Evolutionary conservation across 768 basidiomycete genomes (phyloP).

Genomic region (Pleurotus pulmonarius): DNA sequence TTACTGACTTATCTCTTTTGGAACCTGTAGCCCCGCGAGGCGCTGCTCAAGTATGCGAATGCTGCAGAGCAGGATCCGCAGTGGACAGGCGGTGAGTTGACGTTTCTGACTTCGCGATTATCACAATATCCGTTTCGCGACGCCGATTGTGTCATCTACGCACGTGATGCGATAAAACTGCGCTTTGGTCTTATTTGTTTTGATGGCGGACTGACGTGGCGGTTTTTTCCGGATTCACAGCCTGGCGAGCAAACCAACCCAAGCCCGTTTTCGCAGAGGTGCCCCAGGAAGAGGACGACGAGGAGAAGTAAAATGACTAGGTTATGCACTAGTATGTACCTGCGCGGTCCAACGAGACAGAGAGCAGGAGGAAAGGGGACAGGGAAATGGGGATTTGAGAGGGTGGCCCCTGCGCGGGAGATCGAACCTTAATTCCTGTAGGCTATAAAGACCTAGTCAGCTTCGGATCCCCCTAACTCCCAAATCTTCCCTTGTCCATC

Average conservation of each 20-base stretch:
- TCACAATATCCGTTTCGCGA: slow-evolving; percentile 10
- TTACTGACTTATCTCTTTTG: slow-evolving; percentile 16
- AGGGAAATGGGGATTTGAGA: slow-evolving; percentile 26
- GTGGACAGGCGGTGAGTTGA: slow-evolving; percentile 76
- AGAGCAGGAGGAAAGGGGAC: slow-evolving; percentile 15
- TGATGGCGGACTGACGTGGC: slow-evolving; percentile 61
- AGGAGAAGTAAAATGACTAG: slow-evolving; percentile 23
- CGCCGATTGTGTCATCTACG: slow-evolving; percentile 10
- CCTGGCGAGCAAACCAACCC: slow-evolving; percentile 85
- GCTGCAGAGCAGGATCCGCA: slow-evolving; percentile 72
- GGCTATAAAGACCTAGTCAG: slow-evolving; percentile 79
- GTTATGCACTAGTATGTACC: slow-evolving; percentile 9
- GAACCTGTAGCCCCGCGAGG: slow-evolving; percentile 82
- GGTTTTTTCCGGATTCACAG: slow-evolving; percentile 58
- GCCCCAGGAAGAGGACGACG: slow-evolving; percentile 55
- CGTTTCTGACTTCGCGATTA: slow-evolving; percentile 10
- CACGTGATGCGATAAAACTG: slow-evolving; percentile 29
- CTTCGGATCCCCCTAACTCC: slow-evolving; percentile 68
- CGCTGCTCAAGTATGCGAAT: slow-evolving; percentile 89
- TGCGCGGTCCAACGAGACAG: slow-evolving; percentile 12
- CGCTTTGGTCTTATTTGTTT: slow-evolving; percentile 38
- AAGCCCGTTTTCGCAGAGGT: slow-evolving; percentile 77
- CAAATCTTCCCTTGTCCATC: slow-evolving; percentile 57
- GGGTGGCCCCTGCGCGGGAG: slow-evolving; percentile 74
- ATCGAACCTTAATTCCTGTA: slow-evolving; percentile 81